Percentiles rank a stretch among this genome's conserved stretches.
Conservation (phyloP, 1,139 yeast genomes). For the Blastobotrys serpentis region DNA sequence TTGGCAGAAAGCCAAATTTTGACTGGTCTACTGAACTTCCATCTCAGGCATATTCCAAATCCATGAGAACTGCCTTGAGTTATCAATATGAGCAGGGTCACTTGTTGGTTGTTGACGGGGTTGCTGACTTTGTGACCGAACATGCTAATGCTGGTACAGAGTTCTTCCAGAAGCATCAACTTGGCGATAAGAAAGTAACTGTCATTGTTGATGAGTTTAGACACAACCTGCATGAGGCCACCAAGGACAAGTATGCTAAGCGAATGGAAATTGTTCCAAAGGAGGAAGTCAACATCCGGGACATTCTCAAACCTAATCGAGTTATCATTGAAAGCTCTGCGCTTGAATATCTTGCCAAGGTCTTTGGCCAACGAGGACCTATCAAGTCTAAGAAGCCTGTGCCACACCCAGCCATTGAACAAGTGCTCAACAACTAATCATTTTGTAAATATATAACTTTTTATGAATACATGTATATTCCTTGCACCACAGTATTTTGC, state of each 20-base stretch:
- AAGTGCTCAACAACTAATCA: constrained; percentile 4
- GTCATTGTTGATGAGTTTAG: constrained; percentile 61
- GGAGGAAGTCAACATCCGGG: constrained; percentile 83
- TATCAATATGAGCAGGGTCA: constrained; percentile 75
- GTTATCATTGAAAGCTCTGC: constrained; percentile 74
- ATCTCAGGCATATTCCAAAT: constrained; percentile 65
- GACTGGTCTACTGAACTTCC: constrained; percentile 87
- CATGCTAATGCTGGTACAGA: constrained; percentile 54
- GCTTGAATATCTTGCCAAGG: constrained; percentile 48
- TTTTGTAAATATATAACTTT: constrained; percentile 11
- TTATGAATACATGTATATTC: constrained; percentile 1
- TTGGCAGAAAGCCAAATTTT: constrained; percentile 80
- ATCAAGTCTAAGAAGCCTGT: constrained; percentile 8
- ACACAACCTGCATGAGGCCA: constrained; percentile 53
- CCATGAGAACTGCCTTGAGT: constrained; percentile 78
- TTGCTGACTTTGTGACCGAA: constrained; percentile 50
- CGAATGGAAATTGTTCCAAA: constrained; percentile 67
- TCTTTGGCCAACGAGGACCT: constrained; percentile 21
- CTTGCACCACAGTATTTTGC: too few relatives aligned
- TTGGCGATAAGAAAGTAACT: constrained; percentile 57
- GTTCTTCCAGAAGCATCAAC: constrained; percentile 58
- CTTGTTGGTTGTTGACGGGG: constrained; percentile 65
- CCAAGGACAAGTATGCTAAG: constrained; percentile 41
- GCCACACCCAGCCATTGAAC: constrained; percentile 4
- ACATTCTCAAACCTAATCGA: constrained; percentile 75